Base-by-base conservation (phyloP, 1,284 basidiomycete genomes). In the Pseudozyma sp. region DNA sequence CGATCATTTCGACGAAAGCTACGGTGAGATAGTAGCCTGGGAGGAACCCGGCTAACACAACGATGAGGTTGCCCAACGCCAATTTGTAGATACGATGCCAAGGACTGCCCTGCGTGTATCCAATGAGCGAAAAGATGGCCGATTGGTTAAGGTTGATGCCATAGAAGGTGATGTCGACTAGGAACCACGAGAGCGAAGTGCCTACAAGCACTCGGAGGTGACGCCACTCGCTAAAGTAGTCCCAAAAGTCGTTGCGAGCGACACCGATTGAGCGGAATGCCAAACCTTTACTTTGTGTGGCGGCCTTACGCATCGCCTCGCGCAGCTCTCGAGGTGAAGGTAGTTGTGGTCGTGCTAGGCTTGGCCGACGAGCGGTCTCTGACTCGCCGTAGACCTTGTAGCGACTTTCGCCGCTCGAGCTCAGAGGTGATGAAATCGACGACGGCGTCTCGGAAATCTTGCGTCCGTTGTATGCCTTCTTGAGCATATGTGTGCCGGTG, bases 61-160 rank as follows among this genome's bases (percentile, higher is more conserved):
- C 55, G n/a, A 69, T 57, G 16, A 77, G 59, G 45, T 79, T 73
- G 31, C 88, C 87, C 8, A 85, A 60, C 6, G 82, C 59, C 17
- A 88, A 89, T 30, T 87, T 85, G 55, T 85, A 89, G 72, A 94
- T 87, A 78, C 87, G 73, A 17, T 48, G 19, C 55, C 65, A 78
- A 45, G 82, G 79, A 42, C 79, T 75, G 7, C 85, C 82, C 16
- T 60, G 81, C 49, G 84, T 82, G 81, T 87, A 88, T 48, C 88
- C 90, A 71, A 91, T 89, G 75, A 90, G 90, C 75, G 91, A 89
- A 44, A 88, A 84, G 62, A 88, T 87, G 81, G 90, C 90, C 48
- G 89, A 88, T 3, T 90, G 90, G 86, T 94, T 94, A 65, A 94
- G 87, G 58, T 92, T 92, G 85, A 93, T 88, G 64, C 92, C 92